Conservation (phyloP, 805 yeast species). For the Candida ficus region DNA sequence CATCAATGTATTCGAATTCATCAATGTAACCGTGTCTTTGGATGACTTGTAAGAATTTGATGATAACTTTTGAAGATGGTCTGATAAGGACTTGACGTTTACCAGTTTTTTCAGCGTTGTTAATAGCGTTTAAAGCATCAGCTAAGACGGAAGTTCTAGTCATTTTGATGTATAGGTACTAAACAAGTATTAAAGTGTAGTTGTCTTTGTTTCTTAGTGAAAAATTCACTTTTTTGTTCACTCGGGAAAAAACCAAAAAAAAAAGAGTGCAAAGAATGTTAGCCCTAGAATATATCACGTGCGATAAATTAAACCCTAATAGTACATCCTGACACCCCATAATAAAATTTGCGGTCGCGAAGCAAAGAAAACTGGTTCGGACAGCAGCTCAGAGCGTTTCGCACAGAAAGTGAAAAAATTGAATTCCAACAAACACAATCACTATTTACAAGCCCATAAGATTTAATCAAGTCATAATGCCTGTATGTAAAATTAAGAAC, state of each 20-base stretch:
- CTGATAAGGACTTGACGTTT: slow-evolving; percentile 97
- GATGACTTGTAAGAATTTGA: slow-evolving; percentile 94
- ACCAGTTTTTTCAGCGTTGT: slow-evolving; percentile 99
- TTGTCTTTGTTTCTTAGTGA: slow-evolving; percentile 8
- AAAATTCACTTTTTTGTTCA: slow-evolving; percentile 10
- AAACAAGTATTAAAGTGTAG: not conserved
- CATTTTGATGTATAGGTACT: slow-evolving; percentile 43
- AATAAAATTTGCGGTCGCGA: no score
- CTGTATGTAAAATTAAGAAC: slow-evolving; percentile 30
- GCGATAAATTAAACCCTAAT: no score
- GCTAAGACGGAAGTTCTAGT: slow-evolving; percentile 98
- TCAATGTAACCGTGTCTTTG: slow-evolving; percentile 99
- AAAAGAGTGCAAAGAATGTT: not conserved
- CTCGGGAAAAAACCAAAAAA: not conserved
- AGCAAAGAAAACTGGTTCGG: no score
- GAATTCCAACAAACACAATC: slow-evolving; percentile 25
- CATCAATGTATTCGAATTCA: slow-evolving; percentile 96
- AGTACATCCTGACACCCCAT: no score
- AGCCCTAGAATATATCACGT: slow-evolving; percentile 11
- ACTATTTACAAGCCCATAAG: slow-evolving; percentile 6
- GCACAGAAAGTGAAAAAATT: slow-evolving; percentile 14
- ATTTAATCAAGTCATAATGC: slow-evolving; percentile 33
- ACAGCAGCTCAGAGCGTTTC: not conserved
- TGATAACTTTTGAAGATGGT: slow-evolving; percentile 97
- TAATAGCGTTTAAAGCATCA: slow-evolving; percentile 96